A percentile compares a stretch with the other conserved stretches of the same genome.
phyloP scores from a whole-genome alignment of 2,329 filamentous ascomycete genomes.

The Harringtonia aguacate region DNA sequence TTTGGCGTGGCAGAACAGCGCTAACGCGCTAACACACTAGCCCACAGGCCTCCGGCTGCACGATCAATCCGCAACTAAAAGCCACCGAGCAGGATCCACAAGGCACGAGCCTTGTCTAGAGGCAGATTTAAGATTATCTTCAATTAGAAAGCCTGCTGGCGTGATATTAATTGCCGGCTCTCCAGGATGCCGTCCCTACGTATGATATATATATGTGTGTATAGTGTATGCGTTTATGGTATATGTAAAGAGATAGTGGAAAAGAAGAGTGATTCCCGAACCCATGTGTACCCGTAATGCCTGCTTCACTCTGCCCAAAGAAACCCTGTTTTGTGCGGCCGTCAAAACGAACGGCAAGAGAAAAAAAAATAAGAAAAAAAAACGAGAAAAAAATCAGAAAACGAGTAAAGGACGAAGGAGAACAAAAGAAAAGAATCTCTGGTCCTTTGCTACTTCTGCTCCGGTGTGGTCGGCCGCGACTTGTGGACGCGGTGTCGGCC shows the following conservation, averaged over 20 bases:
- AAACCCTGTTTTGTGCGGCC: no score
- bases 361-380: background rate
- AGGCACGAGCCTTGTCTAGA: background rate
- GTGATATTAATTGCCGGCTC: background rate
- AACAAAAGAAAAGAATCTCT: background rate
- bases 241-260: background rate
- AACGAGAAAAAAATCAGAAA: slow-evolving; percentile 1
- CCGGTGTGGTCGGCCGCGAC: slow-evolving; percentile 12
- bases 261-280: background rate
- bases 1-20: background rate
- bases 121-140: no score
- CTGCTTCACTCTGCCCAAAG: no score
- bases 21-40: background rate
- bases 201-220: no score
- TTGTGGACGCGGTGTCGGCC: slow-evolving; percentile 38
- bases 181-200: no score
- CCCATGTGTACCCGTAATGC: no score
- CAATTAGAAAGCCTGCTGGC: no score
- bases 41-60: background rate
- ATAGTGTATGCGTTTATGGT: no score
- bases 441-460: background rate
- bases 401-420: background rate
- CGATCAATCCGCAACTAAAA: no score
- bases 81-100: background rate
- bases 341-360: background rate